These are phyloP conservation scores for Fusarium sp. DNA, from an alignment of 2,329 filamentous ascomycete genomes.

Conservation along the genomic window DNA sequence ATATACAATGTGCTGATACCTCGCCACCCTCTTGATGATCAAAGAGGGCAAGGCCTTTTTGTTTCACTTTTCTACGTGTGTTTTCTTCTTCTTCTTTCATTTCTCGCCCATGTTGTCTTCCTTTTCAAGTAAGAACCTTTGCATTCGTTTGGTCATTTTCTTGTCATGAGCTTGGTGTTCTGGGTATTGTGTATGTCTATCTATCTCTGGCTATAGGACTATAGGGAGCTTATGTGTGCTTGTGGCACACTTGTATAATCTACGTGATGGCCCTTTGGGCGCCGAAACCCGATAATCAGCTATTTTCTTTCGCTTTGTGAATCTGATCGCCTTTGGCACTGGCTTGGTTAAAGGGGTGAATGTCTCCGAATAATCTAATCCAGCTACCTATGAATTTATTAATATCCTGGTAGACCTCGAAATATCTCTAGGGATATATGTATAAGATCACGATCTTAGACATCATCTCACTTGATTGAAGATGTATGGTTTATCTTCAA, in stretches of 20 bases:
- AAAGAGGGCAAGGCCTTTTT: constrained; percentile 15
- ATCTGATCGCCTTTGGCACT: neutral
- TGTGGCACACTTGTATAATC: constrained; percentile 34
- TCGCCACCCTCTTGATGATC: constrained; percentile 22
- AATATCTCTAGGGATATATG: too few species aligned
- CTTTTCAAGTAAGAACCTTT: constrained; percentile 5
- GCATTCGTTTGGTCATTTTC: constrained; percentile 19
- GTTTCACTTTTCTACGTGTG: constrained; percentile 12
- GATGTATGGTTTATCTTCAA: too few species aligned
- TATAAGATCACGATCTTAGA: too few species aligned
- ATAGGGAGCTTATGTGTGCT: constrained; percentile 18
- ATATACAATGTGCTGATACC: constrained; percentile 41
- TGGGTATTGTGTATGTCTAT: constrained; percentile 44
- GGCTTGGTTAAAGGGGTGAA: neutral
- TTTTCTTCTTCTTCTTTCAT: neutral
- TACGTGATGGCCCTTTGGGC: constrained; percentile 19
- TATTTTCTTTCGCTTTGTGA: constrained; percentile 1
- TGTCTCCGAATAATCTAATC: too few species aligned
- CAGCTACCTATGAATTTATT: too few species aligned
- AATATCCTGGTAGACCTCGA: too few species aligned
- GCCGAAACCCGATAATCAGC: constrained; percentile 12
- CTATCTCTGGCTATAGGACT: constrained; percentile 19
- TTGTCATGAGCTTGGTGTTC: constrained; percentile 48
- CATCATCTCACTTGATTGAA: too few species aligned
- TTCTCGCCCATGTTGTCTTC: constrained; percentile 5